These are phyloP conservation scores for Suhomyces kilbournensis DNA, from an alignment of 805 yeast species.

Conservation along the genomic window DNA sequence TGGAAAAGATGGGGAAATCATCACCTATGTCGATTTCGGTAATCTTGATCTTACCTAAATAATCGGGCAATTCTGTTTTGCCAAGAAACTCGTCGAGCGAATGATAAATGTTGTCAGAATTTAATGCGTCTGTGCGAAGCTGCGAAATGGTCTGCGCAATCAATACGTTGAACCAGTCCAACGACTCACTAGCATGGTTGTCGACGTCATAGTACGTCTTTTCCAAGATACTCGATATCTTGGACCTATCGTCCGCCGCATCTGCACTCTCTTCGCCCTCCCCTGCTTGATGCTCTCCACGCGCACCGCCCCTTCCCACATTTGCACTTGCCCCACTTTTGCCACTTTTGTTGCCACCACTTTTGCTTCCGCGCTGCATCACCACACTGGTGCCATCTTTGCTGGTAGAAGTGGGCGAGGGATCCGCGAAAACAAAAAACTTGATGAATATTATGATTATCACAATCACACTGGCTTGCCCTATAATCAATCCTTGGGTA, in stretches of 20 bases:
- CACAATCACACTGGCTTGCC: conserved; percentile 69
- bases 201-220: conserved; percentile 91
- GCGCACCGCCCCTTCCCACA: not conserved
- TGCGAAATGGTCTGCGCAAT: conserved; percentile 89
- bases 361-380: conserved; percentile 29
- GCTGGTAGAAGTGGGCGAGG: conserved; percentile 38
- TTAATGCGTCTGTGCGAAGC: conserved; percentile 82
- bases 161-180: conserved; percentile 96
- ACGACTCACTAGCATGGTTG: conserved; percentile 81
- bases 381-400: conserved; percentile 31
- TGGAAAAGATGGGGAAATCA: conserved; percentile 92
- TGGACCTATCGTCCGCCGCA: conserved; percentile 16
- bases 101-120: conserved; percentile 79
- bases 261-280: conserved; percentile 7
- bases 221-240: conserved; percentile 59
- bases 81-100: conserved; percentile 67
- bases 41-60: conserved; percentile 70
- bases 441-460: conserved; percentile 63
- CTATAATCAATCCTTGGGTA: conserved; percentile 70
- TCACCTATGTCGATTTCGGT: conserved; percentile 91
- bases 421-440: conserved; percentile 74
- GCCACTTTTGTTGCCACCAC: conserved; percentile 5
- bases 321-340: not conserved
- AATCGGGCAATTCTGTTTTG: conserved; percentile 69
- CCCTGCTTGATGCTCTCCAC: conserved; percentile 9